These are phyloP conservation scores for Liquidambar formosana DNA, from an alignment of 164 flowering plant genomes.

Conservation along the genomic window DNA sequence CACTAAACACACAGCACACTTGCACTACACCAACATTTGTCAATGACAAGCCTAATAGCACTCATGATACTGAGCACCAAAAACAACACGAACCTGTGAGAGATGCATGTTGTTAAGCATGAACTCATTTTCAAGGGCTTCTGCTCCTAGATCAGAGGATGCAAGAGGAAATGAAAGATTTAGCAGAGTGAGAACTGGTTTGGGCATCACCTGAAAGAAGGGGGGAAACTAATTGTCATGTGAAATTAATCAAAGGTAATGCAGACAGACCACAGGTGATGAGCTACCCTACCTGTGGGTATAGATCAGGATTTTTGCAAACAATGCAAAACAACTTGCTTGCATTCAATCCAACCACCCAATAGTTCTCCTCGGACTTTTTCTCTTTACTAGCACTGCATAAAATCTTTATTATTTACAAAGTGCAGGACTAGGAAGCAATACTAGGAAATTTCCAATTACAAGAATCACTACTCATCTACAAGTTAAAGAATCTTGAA, in stretches of 20 bases:
- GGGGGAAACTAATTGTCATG: not conserved
- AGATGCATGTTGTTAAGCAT: constrained; percentile 67
- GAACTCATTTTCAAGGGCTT: constrained; percentile 86
- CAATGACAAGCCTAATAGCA: not conserved
- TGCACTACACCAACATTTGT: not conserved
- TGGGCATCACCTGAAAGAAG: constrained; percentile 73
- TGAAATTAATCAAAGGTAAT: not conserved
- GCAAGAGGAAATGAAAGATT: constrained; percentile 81
- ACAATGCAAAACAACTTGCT: constrained; percentile 78
- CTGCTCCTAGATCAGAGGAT: constrained; percentile 92
- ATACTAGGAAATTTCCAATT: not conserved
- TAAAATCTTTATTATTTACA: not conserved
- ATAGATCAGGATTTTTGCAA: constrained; percentile 75
- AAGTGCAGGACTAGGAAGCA: not conserved
- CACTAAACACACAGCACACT: not conserved
- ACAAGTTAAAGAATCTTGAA: constrained; percentile 18
- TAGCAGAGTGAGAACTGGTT: constrained; percentile 75
- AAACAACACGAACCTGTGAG: constrained; percentile 50
- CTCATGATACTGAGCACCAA: not conserved
- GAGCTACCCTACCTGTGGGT: constrained; percentile 64
- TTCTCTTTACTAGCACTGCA: constrained; percentile 69
- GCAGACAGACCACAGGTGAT: not conserved
- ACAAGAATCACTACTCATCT: not conserved
- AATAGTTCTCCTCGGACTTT: constrained; percentile 71
- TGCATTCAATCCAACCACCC: constrained; percentile 85